Conservation (phyloP, 31 red algal genomes). For the Odonthalia washingtoniensis region DNA sequence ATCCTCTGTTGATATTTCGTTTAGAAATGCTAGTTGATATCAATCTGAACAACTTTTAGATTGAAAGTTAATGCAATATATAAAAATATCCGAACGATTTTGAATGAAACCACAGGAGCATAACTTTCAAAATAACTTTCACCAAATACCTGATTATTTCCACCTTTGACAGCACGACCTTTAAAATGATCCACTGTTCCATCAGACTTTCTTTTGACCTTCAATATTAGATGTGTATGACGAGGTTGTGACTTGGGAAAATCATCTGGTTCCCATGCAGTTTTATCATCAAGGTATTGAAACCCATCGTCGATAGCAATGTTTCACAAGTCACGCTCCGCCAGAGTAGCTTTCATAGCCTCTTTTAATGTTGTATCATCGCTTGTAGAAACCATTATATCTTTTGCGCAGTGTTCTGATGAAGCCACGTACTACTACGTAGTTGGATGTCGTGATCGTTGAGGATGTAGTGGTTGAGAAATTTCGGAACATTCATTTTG, state of each 20-base stretch:
- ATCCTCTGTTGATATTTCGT: not conserved
- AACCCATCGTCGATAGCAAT: not conserved
- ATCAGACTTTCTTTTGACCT: slow-evolving; percentile 13
- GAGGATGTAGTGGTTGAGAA: not conserved
- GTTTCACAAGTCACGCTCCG: not conserved
- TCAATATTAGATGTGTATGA: not conserved
- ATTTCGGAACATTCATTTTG: too few species aligned
- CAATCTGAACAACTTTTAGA: not conserved
- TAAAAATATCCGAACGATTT: slow-evolving; percentile 10
- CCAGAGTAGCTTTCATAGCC: not conserved
- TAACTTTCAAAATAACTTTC: slow-evolving; percentile 26
- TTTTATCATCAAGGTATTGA: not conserved
- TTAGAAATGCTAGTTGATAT: slow-evolving; percentile 16
- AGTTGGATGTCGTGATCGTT: not conserved
- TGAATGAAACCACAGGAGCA: slow-evolving; percentile 24
- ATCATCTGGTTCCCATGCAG: not conserved
- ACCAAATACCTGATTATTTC: too few species aligned
- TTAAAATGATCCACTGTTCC: slow-evolving; percentile 8
- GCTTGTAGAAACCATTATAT: not conserved
- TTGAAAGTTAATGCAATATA: slow-evolving; percentile 3
- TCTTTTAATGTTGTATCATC: not conserved
- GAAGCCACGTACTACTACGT: not conserved
- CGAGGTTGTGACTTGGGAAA: not conserved
- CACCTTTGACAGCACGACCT: not conserved
- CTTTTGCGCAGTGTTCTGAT: not conserved